Evolutionary conservation across 225 moss, liverwort and hornwort genomes (phyloP), one percentile per base, ranked within the genome.

Genomic region (Climacium dendroides): DNA sequence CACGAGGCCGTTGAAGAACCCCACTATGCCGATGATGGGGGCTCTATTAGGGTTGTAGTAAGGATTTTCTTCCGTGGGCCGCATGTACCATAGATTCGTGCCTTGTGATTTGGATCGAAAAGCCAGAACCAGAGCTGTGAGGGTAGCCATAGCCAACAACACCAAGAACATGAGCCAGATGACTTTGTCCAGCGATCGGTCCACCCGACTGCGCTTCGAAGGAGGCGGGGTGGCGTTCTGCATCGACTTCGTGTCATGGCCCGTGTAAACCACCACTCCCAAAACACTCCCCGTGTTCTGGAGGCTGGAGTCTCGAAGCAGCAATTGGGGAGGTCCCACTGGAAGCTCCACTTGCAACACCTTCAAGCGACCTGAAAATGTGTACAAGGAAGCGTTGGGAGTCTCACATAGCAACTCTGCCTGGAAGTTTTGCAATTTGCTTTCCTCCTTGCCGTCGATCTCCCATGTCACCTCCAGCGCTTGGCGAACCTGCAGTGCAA

Each of bases 201-300:
- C 96, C 43, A 97, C 91, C 32, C 96, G 96, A 88, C 97, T 96
- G 71, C 96, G 96, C 89, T 97, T 97, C 60, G 92, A 90, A 29
- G 97, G 95, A 70, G 96, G 88, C 14, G 92, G 85, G 19, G 93
- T 96, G 19, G 94, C 64, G 80, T 96, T 97, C 79, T 95, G 95
- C 95, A 96, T 94, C 41, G 93, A 94, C 87, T 96, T 97, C 25
- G 97, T 95, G 43, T 97, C 96, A 85, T 96, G 96, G 26, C 96
- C 96, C 8, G 97, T 93, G 79, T 94, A 97, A 35, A 97, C 91
- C 30, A 93, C 96, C 45, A 91, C 93, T 62, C 95, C 96, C 90
- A 92, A 87, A 25, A 95, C 88, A 73, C 90, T 85, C 20, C 95
- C 96, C 13, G 97, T 95, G 80, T 97, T 96, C 81, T 97, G 96